Conservation (phyloP, 2,329 filamentous ascomycete species). For the Trichoderma brevicompactum region DNA sequence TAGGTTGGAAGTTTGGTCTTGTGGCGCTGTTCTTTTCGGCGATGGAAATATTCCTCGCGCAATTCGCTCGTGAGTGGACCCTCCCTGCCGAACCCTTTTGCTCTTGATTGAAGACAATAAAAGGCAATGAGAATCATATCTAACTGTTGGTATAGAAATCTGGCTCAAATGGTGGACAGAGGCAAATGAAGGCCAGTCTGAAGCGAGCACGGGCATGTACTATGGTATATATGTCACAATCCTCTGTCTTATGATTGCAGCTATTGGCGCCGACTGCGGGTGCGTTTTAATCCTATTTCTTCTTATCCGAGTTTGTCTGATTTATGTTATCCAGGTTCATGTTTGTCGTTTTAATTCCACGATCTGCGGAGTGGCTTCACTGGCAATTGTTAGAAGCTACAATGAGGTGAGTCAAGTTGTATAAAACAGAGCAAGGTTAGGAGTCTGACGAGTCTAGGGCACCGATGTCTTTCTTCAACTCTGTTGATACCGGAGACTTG, state of each 20-base stretch:
- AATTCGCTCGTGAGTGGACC: not conserved
- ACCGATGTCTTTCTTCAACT: constrained; percentile 42
- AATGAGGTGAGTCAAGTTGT: constrained; percentile 32
- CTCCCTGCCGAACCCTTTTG: not conserved
- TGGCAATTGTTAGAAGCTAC: constrained; percentile 38
- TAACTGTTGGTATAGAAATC: constrained; percentile 27
- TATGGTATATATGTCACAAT: constrained; percentile 33
- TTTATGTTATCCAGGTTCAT: not conserved
- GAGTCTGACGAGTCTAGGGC: constrained; percentile 31
- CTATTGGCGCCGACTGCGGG: constrained; percentile 31
- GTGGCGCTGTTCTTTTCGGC: not conserved
- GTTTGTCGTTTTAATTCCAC: not conserved
- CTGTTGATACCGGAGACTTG: constrained; percentile 43
- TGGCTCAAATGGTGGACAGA: constrained; percentile 38
- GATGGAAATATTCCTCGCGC: not conserved
- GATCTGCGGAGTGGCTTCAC: constrained; percentile 35
- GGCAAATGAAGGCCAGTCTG: constrained; percentile 30
- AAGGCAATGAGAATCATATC: not conserved
- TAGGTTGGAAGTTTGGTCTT: constrained; percentile 3
- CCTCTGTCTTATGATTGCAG: constrained; percentile 29
- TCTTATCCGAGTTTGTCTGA: not conserved
- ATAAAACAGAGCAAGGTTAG: constrained; percentile 3
- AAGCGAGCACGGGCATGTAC: constrained; percentile 33
- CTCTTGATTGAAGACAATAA: too few relatives aligned
- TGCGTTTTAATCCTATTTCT: not conserved